Evolutionary conservation across 768 basidiomycete species (phyloP), one percentile per base, ranked within the genome.

Genomic region (Russula emetica): DNA sequence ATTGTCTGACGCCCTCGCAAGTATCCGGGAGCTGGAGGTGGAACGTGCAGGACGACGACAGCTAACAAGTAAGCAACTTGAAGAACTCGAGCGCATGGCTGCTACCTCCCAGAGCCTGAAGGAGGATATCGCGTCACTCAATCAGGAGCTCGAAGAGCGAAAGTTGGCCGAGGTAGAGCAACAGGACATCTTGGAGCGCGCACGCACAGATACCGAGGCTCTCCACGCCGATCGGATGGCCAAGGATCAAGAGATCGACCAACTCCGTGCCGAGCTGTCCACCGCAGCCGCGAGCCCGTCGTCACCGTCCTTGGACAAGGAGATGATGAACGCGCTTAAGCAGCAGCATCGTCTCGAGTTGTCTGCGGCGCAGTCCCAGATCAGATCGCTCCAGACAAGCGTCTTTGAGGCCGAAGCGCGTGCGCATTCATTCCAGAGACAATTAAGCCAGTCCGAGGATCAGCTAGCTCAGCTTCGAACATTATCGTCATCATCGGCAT

Each of bases 331-430:
- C 61, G 83, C 86, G 28, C 74, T 89, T 38, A 79, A 79, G 69
- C 88, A 92, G 70, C 88, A 91, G 67, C 88, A 92, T 69, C 80
- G 82, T 14, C 81, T 95, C 62, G 92, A 93, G 63, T 79, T 94
- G 8, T 94, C 92, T 40, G 78, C 83, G 13, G 85, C 92, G 4
- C 90, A 90, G 40, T 90, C 89, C 0, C 85, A 85, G 71, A 87
- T 94, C 55, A 84, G 93, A 13, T 81, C 83, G 4, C 78, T 94
- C 69, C 91, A 95, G 74, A 83, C 83, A 11, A 73, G 80, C 13
- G 78, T 87, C 32, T 93, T 88, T 73, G 83, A 90, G 64, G 85
- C 87, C 32, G 87, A 92, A 66, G 85, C 84, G 47, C 80, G 78
- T 59, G 79, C 83, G 18, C 88, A 92, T 71, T 74, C 79, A 3